These are phyloP conservation scores for Naumovozyma baii DNA, from an alignment of 805 yeast species.

Conservation along the genomic window DNA sequence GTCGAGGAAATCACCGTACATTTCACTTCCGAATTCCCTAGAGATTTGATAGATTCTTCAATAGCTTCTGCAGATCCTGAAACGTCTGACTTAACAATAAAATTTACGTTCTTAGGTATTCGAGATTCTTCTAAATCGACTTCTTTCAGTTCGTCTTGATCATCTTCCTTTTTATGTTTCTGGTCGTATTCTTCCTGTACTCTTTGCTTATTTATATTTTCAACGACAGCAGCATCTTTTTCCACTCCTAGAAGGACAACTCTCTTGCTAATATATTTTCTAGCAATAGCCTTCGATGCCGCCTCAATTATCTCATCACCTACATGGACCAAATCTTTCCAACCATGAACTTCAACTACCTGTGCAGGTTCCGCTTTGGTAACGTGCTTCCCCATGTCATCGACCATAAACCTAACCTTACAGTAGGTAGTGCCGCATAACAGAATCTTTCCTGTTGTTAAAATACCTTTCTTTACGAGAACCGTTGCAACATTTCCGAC, in stretches of 20 bases:
- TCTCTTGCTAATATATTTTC: slow-evolving; percentile 62
- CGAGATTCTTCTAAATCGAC: slow-evolving; percentile 21
- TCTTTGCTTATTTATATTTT: slow-evolving; percentile 50
- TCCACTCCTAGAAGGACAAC: slow-evolving; percentile 47
- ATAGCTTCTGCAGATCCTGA: slow-evolving; percentile 94
- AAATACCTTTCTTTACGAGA: slow-evolving; percentile 67
- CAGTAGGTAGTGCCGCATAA: slow-evolving; percentile 86
- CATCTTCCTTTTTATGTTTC: slow-evolving; percentile 42
- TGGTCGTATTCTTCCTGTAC: slow-evolving; percentile 32
- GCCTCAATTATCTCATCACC: slow-evolving; percentile 82
- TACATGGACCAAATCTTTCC: slow-evolving; percentile 88
- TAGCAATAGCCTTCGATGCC: slow-evolving; percentile 61
- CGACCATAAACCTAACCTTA: slow-evolving; percentile 67
- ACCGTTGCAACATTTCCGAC: slow-evolving; percentile 82
- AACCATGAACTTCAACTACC: slow-evolving; percentile 86
- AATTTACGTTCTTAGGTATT: slow-evolving; percentile 35
- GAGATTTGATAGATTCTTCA: slow-evolving; percentile 60
- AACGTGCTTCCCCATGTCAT: slow-evolving; percentile 58
- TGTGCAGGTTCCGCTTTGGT: slow-evolving; percentile 73
- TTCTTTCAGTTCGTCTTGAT: slow-evolving; percentile 26
- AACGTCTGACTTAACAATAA: slow-evolving; percentile 82
- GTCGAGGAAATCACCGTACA: slow-evolving; percentile 61
- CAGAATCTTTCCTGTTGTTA: slow-evolving; percentile 59
- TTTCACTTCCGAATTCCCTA: slow-evolving; percentile 83
- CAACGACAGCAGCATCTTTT: slow-evolving; percentile 56